phyloP scores from a whole-genome alignment of 2,329 filamentous ascomycete species.

The Penicillium aurantiogriseum region DNA sequence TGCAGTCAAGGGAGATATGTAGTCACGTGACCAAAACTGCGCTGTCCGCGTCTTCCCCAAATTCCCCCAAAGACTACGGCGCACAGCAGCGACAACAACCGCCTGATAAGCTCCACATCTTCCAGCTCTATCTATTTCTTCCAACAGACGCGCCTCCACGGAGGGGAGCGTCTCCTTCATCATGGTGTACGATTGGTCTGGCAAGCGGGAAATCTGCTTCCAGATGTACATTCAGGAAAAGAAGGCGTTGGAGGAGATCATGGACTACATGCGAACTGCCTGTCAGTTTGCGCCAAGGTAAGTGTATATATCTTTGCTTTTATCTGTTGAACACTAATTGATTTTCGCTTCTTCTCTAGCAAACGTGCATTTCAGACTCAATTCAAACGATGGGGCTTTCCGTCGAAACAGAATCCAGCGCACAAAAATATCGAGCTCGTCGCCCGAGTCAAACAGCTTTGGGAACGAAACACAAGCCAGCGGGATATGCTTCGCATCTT shows the following conservation, averaged over 20 bases:
- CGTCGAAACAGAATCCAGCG: conserved; percentile 68
- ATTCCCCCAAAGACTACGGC: conserved; percentile 30
- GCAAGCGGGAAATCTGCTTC: conserved; percentile 64
- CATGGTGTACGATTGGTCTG: conserved; percentile 65
- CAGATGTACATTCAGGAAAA: conserved; percentile 75
- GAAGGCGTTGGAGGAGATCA: conserved; percentile 70
- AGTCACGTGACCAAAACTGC: conserved; percentile 25
- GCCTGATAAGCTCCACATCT: conserved; percentile 28
- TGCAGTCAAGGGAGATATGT: background rate
- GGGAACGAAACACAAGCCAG: conserved; percentile 71
- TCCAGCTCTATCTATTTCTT: conserved; percentile 12
- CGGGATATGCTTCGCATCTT: conserved; percentile 71
- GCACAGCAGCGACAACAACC: conserved; percentile 37
- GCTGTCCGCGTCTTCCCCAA: conserved; percentile 17
- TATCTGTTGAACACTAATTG: conserved; percentile 1
- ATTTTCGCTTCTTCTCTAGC: conserved; percentile 34
- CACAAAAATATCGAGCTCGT: conserved; percentile 68
- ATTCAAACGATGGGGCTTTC: conserved; percentile 77
- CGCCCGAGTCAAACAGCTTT: conserved; percentile 70
- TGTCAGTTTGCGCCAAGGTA: conserved; percentile 71
- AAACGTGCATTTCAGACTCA: conserved; percentile 75
- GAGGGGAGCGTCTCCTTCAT: conserved; percentile 26
- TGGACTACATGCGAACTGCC: conserved; percentile 64
- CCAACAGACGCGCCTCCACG: conserved; percentile 27
- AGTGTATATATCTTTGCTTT: conserved; percentile 25